phyloP scores from a whole-genome alignment of 495 filamentous ascomycete genomes.

The Lasiosphaeria hispida region DNA sequence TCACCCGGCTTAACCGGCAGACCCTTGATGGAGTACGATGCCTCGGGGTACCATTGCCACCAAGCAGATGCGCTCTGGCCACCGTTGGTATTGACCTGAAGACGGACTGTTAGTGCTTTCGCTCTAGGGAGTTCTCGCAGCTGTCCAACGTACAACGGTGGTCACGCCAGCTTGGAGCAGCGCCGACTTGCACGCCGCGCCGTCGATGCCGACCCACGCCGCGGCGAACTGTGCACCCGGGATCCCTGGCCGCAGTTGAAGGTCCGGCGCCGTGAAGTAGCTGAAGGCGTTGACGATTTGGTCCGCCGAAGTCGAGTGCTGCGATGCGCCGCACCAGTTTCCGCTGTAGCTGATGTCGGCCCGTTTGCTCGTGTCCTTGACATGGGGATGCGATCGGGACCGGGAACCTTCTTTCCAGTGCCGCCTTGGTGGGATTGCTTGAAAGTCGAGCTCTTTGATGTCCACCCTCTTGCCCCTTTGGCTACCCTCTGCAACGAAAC shows the following conservation, averaged over 20 bases:
- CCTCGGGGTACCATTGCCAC: conserved; percentile 64
- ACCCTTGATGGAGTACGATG: conserved; percentile 47
- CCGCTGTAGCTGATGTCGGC: conserved; percentile 26
- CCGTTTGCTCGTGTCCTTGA: conserved; percentile 4
- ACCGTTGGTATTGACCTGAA: conserved; percentile 29
- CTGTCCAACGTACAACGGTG: conserved; percentile 21
- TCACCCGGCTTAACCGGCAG: conserved; percentile 54
- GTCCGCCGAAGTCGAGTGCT: conserved; percentile 20
- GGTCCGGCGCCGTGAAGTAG: conserved; percentile 25
- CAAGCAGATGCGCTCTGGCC: conserved; percentile 43
- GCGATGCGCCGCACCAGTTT: conserved; percentile 35
- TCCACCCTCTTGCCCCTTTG: conserved; percentile 15
- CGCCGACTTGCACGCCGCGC: conserved; percentile 24
- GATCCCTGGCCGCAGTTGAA: conserved; percentile 21
- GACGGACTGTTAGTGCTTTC: background rate
- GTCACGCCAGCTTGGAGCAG: conserved; percentile 32
- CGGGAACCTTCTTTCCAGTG: conserved; percentile 17
- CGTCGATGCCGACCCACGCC: conserved; percentile 33
- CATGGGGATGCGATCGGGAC: background rate
- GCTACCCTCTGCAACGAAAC: conserved; percentile 20
- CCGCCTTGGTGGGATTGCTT: conserved; percentile 16
- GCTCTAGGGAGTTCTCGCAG: background rate
- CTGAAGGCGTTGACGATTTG: conserved; percentile 22
- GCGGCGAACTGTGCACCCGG: conserved; percentile 28
- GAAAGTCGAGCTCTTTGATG: conserved; percentile 15